Evolutionary conservation across 1,284 basidiomycete species (phyloP), one percentile per base, ranked within the genome.

Genomic region (Cutaneotrichosporon spelunceum): DNA sequence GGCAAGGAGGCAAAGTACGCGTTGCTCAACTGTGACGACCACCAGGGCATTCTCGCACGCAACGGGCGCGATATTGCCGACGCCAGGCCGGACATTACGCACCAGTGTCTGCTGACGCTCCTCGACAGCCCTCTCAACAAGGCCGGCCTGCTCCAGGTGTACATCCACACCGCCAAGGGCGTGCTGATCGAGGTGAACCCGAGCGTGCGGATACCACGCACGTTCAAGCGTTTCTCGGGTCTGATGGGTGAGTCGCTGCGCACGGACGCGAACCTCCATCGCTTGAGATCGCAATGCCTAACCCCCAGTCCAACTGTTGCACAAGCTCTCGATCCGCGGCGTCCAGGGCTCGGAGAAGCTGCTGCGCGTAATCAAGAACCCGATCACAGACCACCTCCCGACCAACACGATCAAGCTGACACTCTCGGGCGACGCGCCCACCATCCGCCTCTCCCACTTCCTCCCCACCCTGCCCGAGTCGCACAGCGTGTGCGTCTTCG

Each of bases 151-250:
- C 85, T 99, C 9, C 95, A 99, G 79, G 94, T 99, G 30, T 99
- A 96, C 82, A 97, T 99, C 66, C 95, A 98, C 82, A 99, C 95
- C 8, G 90, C 93, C 27, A 91, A 90, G 73, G 94, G 94, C 53
- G 92, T 96, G 21, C 85, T 99, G 54, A 99, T 99, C 78, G 96
- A 99, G 80, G 93, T 99, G 68, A 98, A 99, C 78, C 95, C 95
- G 7, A 90, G 91, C 78, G 93, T 99, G 29, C 86, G 95, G 65
- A 99, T 99, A 72, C 95, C 95, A 11, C 84, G 95, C 66, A 99
- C 95, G 8, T 99, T 99, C 81, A 99, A 99, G 82, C 87, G 95
- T 8, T 99, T 99, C 81, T 93, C 91, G 62, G 95, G 95, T 42
- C 82, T 99, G 63, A 99, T 99, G 96, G 92, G 93, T 93, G 73